Percentiles rank a stretch among this genome's conserved stretches.
phyloP scores from a whole-genome alignment of 345 rosid genomes.

The Rhodamnia rubescens region DNA sequence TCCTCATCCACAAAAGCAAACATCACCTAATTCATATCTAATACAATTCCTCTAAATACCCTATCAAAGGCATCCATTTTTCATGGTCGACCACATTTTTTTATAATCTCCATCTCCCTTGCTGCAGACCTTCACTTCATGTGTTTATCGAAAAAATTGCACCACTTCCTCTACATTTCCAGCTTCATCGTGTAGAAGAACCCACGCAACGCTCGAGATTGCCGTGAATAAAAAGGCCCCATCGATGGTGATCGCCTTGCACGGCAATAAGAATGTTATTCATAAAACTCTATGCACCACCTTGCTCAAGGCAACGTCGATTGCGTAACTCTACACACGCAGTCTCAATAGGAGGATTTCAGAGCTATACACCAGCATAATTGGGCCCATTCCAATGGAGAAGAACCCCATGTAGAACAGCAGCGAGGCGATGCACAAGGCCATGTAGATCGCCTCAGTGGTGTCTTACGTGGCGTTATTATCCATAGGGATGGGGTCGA shows the following conservation, averaged over 20 bases:
- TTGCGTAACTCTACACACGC: neutral
- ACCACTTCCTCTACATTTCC: no score
- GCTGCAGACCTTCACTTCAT: conserved; percentile 22
- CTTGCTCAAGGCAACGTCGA: neutral
- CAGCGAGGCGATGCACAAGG: neutral
- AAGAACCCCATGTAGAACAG: no score
- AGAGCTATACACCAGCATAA: accelerated
- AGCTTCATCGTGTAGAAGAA: no score
- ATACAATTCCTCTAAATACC: no score
- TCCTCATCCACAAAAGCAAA: no score
- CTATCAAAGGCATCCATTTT: neutral
- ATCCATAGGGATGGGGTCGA: conserved; percentile 80
- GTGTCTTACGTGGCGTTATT: conserved; percentile 55
- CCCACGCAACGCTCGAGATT: no score
- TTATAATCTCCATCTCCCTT: no score
- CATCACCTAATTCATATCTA: no score
- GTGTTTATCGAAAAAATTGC: no score
- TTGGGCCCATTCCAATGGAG: neutral
- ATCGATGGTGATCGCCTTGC: conserved; percentile 17
- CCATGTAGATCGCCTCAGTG: conserved; percentile 29
- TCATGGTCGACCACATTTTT: no score
- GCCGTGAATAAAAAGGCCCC: no score
- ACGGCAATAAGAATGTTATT: no score
- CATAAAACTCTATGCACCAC: neutral
- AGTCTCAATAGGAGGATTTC: neutral